phyloP scores from a whole-genome alignment of 75 land plant genomes.

The Selaginella moellendorffii region DNA sequence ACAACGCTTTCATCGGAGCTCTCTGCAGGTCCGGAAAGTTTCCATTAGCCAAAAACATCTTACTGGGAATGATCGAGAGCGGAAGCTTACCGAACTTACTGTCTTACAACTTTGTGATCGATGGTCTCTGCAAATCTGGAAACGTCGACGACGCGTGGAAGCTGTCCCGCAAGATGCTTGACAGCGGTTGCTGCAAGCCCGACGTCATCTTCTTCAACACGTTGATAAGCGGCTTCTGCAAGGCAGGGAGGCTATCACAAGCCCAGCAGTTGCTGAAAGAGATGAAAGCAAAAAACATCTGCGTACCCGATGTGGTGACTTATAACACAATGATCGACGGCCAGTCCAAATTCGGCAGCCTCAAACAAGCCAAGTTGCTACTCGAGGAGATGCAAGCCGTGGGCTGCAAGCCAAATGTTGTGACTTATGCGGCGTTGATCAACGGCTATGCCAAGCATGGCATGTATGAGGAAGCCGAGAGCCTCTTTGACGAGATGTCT shows the following conservation, averaged over 20 bases:
- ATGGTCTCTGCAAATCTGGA: neutral
- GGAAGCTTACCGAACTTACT: neutral
- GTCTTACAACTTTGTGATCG: neutral
- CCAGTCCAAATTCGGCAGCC: neutral
- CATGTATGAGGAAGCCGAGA: conserved; percentile 60
- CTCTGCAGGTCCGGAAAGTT: neutral
- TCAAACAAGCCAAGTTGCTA: neutral
- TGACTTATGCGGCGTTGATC: conserved; percentile 40
- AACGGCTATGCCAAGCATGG: conserved; percentile 33
- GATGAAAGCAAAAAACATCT: neutral
- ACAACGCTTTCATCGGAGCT: neutral
- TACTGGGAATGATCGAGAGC: neutral
- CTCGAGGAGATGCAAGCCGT: neutral
- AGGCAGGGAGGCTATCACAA: neutral
- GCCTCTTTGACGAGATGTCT: conserved; percentile 27
- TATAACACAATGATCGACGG: neutral
- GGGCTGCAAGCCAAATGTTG: conserved; percentile 22
- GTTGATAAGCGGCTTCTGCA: neutral
- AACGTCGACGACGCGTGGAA: neutral
- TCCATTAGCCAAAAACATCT: neutral
- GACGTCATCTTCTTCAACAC: neutral
- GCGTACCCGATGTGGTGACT: neutral
- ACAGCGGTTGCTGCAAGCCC: neutral
- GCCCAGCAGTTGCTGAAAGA: neutral
- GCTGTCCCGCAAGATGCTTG: neutral